Evolutionary conservation across 495 filamentous ascomycete genomes (phyloP).

Genomic region (Parathielavia hyrcaniae): DNA sequence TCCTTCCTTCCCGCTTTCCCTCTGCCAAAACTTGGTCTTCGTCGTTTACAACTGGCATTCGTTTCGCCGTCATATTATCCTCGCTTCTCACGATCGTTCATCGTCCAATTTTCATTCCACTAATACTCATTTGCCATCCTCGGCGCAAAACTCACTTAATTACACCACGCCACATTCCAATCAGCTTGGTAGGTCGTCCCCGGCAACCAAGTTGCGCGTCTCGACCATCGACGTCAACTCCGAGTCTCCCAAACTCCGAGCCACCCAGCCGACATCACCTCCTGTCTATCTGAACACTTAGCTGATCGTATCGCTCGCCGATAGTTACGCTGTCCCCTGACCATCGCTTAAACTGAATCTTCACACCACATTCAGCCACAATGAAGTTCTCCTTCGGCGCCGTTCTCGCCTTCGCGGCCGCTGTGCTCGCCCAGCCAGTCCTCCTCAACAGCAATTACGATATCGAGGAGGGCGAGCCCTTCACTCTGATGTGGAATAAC

Average conservation of each 20-base stretch:
- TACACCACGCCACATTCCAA: constrained; percentile 9
- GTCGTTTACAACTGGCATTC: constrained; percentile 3
- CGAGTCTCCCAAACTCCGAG: not conserved
- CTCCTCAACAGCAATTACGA: constrained; percentile 41
- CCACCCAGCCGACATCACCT: not conserved
- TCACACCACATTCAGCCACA: constrained; percentile 23
- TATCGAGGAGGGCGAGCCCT: constrained; percentile 35
- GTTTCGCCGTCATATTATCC: constrained; percentile 14
- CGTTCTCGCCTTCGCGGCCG: constrained; percentile 36
- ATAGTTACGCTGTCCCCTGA: constrained; percentile 9
- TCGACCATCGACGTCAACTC: not conserved
- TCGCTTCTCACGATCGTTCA: constrained; percentile 22
- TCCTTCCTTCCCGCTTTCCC: constrained; percentile 16
- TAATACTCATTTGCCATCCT: constrained; percentile 7
- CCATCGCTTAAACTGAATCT: constrained; percentile 7
- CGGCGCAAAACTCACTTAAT: constrained; percentile 7
- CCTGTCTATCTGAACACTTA: not conserved
- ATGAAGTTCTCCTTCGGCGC: constrained; percentile 42
- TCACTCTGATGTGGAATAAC: constrained; percentile 39
- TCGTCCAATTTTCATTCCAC: constrained; percentile 11
- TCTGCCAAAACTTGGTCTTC: not conserved
- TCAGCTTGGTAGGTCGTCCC: constrained; percentile 7
- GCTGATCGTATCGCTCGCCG: not conserved
- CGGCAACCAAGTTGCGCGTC: constrained; percentile 7
- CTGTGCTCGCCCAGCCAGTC: constrained; percentile 32